These are phyloP conservation scores for Leucogyrophana mollusca DNA, from an alignment of 768 basidiomycete species.

Conservation along the genomic window DNA sequence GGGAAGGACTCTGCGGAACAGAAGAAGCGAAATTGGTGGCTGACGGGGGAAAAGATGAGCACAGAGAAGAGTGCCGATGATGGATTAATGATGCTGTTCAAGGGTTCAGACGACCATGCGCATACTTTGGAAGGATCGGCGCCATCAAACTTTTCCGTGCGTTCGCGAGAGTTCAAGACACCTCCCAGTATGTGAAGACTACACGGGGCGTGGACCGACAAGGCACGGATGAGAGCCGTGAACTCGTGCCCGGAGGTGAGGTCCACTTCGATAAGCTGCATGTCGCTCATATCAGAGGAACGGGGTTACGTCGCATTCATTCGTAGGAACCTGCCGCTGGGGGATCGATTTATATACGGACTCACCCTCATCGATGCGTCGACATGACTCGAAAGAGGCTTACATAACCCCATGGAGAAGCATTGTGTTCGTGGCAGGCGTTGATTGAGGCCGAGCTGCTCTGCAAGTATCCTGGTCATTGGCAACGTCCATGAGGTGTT, in stretches of 20 bases:
- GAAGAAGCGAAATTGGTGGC: conserved; percentile 13
- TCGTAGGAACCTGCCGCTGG: no score
- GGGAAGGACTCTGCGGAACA: conserved; percentile 13
- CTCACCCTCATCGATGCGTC: neutral
- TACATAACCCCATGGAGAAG: neutral
- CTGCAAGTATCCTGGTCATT: no score
- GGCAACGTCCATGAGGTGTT: no score
- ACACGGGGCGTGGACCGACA: conserved; percentile 12
- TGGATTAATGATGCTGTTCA: neutral
- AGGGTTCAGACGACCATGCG: conserved; percentile 18
- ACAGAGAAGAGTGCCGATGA: conserved; percentile 17
- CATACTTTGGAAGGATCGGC: conserved; percentile 13
- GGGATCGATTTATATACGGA: neutral
- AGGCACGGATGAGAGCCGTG: conserved; percentile 10
- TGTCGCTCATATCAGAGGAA: no score
- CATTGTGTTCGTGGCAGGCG: no score
- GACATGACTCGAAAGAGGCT: neutral
- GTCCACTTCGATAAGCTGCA: conserved; percentile 10
- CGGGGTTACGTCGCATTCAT: no score
- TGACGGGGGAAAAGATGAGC: conserved; percentile 10
- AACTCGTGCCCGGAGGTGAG: conserved; percentile 1
- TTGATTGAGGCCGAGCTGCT: no score
- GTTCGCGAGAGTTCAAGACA: conserved; percentile 16
- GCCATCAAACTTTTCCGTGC: conserved; percentile 8
- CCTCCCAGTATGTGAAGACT: conserved; percentile 14